A percentile compares a stretch with the other conserved stretches of the same genome.
phyloP scores from a whole-genome alignment of 2,329 filamentous ascomycete genomes.

The Xylariaceae sp. region DNA sequence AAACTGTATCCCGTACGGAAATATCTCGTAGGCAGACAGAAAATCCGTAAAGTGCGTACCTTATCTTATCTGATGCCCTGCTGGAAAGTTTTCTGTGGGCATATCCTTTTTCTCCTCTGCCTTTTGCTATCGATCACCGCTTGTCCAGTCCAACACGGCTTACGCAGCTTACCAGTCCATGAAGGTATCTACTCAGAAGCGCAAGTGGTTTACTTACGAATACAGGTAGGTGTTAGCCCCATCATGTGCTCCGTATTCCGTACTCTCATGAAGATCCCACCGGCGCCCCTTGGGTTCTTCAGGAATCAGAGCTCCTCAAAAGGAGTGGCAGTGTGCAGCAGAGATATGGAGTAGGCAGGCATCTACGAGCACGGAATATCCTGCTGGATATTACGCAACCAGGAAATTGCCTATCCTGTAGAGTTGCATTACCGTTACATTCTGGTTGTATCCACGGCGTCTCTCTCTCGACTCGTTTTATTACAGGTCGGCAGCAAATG shows the following conservation, averaged over 20 bases:
- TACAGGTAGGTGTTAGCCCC: too few relatives aligned
- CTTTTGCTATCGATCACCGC: too few relatives aligned
- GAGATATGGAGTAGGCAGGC: not conserved
- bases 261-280: not conserved
- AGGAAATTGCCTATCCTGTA: not conserved
- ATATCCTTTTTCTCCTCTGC: too few relatives aligned
- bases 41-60: not conserved
- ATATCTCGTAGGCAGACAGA: too few relatives aligned
- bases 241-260: too few relatives aligned
- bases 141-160: too few relatives aligned
- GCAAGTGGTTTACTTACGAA: too few relatives aligned
- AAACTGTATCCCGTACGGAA: too few relatives aligned
- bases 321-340: not conserved
- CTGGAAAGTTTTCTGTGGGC: not conserved
- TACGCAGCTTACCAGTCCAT: too few relatives aligned
- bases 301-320: not conserved
- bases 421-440: not conserved
- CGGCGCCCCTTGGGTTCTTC: not conserved
- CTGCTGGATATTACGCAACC: not conserved
- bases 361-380: not conserved
- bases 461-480: not conserved
- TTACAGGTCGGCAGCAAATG: not conserved
- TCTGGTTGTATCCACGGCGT: not conserved
- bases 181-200: too few relatives aligned
- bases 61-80: not conserved